Evolutionary conservation across 1,284 basidiomycete genomes (phyloP), one percentile per base, ranked within the genome.

Genomic region (Ustilago loliicola): DNA sequence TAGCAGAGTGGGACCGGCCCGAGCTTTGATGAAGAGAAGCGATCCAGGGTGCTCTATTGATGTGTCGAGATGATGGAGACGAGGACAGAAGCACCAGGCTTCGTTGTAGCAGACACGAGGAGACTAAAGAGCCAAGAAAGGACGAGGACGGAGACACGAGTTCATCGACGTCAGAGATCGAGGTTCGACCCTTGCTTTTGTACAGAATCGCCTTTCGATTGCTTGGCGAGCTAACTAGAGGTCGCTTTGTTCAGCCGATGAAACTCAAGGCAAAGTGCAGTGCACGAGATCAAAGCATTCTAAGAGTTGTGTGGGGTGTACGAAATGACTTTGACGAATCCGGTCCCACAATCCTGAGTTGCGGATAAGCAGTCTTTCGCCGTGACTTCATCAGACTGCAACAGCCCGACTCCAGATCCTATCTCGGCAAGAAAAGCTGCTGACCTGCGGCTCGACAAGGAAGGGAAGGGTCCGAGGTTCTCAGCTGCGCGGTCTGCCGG

Each of bases 31-130:
- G 61, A 13, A 21, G 55, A 45, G 42, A 47, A 3, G 30, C 32
- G 38, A 38, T 61, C 40, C 45, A 30, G 23, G 30, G 42, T 27
- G 7, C 30, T 23, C 13, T 53, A 32, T 30, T n/a, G 10, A 10
- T 21, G 17, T 13, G 7, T 36, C 7, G 11, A 23, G 4, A 21
- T 45, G 42, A 34, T 56, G 19, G 32, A 47, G 29, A 54, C 48
- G 36, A 50, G 29, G 56, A 30, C n/a, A 45, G 40, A 21, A 68
- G 66, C 66, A 51, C 59, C 60, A 45, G 66, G 66, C 66, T 57
- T 61, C 32, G 42, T 56, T 47, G 40, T n/a, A 25, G 55, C 23
- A 42, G 40, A 42, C 15, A 30, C 17, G 25, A 27, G 27, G 19
- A 19, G 50, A 53, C 25, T n/a, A 42, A 48, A 21, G n/a, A 34